phyloP scores from a whole-genome alignment of 768 basidiomycete genomes.

The Tubosaeta sp. region DNA sequence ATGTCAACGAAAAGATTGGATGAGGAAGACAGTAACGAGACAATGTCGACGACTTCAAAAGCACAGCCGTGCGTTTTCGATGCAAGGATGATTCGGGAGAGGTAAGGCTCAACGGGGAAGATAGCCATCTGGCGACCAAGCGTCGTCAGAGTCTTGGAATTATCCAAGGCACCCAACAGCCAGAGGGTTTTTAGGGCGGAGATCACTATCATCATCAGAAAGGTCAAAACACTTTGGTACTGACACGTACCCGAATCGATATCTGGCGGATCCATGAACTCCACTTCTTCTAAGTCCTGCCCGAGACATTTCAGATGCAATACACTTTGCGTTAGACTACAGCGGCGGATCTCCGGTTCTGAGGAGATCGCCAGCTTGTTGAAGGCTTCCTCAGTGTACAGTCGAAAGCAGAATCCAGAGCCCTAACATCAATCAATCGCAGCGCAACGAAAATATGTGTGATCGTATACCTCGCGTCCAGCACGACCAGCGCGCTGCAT shows the following conservation, averaged over 20 bases:
- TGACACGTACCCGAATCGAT: conserved; percentile 59
- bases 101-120: conserved; percentile 90
- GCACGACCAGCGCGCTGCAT: conserved; percentile 95
- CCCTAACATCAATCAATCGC: conserved; percentile 42
- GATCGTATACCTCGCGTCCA: conserved; percentile 70
- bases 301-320: conserved; percentile 84
- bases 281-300: conserved; percentile 74
- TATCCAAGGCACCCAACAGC: conserved; percentile 75
- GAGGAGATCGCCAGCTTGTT: conserved; percentile 57
- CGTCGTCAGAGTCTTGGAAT: conserved; percentile 58
- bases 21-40: conserved; percentile 78
- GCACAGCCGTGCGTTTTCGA: conserved; percentile 72
- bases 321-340: conserved; percentile 76
- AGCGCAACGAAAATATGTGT: background rate
- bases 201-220: conserved; percentile 37
- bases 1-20: conserved; percentile 80
- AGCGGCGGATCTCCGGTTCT: conserved; percentile 89
- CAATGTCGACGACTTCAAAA: conserved; percentile 74
- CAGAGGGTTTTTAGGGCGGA: conserved; percentile 70
- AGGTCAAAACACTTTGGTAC: too few relatives aligned
- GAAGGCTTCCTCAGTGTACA: conserved; percentile 86
- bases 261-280: conserved; percentile 88
- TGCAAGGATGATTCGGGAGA: conserved; percentile 75
- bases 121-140: conserved; percentile 80
- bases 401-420: conserved; percentile 80